These are phyloP conservation scores for Cryptococcus neoformans DNA, from an alignment of 1,284 basidiomycete species.

Conservation along the genomic window DNA sequence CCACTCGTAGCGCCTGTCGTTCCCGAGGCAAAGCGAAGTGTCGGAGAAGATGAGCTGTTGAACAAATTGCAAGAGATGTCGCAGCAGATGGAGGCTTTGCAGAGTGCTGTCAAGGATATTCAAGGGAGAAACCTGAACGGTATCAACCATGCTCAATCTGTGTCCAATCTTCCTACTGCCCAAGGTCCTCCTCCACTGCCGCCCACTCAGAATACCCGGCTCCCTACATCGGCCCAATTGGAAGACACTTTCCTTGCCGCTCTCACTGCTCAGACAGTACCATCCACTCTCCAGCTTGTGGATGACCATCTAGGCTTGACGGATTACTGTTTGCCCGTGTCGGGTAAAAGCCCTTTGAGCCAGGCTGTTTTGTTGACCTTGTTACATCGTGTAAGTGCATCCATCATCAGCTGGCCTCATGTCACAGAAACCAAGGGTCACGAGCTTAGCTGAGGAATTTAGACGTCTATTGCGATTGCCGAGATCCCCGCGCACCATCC, in stretches of 20 bases:
- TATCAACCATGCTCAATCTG: slow-evolving; percentile 15
- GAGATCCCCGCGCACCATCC: slow-evolving; percentile 26
- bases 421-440: neutral
- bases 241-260: slow-evolving; percentile 33
- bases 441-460: neutral
- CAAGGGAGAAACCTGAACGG: neutral
- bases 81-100: neutral
- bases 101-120: neutral
- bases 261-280: slow-evolving; percentile 14
- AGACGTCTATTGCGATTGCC: slow-evolving; percentile 24
- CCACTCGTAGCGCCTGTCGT: slow-evolving; percentile 1
- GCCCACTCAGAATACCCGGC: slow-evolving; percentile 2
- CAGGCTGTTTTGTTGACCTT: slow-evolving; percentile 38
- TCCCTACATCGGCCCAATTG: slow-evolving; percentile 13
- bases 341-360: slow-evolving; percentile 21
- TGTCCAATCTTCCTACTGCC: neutral
- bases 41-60: neutral
- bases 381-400: slow-evolving; percentile 31
- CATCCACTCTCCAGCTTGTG: slow-evolving; percentile 25
- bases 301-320: slow-evolving; percentile 17
- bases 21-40: neutral
- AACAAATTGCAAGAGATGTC: neutral
- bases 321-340: slow-evolving; percentile 20
- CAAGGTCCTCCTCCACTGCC: slow-evolving; percentile 4
- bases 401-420: neutral